Conservation (phyloP, 2,329 filamentous ascomycete genomes). For the Ceratocystis albifundus region DNA sequence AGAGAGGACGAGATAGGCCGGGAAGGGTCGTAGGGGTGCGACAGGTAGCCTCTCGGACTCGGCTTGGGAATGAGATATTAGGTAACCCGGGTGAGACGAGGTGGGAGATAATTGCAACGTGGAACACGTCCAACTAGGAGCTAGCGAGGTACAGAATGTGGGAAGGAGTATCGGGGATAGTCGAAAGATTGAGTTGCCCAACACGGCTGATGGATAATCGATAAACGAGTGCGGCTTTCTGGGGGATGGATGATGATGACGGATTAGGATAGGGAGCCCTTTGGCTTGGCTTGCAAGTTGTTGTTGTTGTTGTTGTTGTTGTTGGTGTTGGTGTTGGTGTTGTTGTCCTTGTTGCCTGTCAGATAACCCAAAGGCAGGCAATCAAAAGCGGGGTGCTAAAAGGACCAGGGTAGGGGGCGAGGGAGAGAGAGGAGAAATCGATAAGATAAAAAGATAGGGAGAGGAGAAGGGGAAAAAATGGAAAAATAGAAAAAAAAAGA, state of each 20-base stretch:
- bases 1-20: neutral
- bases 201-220: neutral
- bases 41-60: neutral
- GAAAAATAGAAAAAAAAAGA: neutral
- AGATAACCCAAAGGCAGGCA: slow-evolving; percentile 1
- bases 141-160: neutral
- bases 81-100: neutral
- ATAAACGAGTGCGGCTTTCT: neutral
- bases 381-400: slow-evolving; percentile 9
- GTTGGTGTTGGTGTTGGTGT: too few relatives aligned
- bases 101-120: neutral
- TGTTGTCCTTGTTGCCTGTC: neutral
- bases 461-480: neutral
- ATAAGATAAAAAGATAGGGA: neutral
- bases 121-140: neutral
- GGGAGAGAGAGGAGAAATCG: neutral
- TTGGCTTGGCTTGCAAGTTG: neutral
- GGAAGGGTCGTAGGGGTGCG: neutral
- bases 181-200: neutral
- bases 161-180: neutral
- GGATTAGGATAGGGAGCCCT: neutral
- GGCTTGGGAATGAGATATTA: neutral
- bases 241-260: neutral
- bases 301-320: neutral
- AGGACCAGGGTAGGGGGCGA: neutral